Evolutionary conservation across 208 protist genomes (phyloP), one percentile per base, ranked within the genome.

Genomic region (Acanthamoeba sp.): DNA sequence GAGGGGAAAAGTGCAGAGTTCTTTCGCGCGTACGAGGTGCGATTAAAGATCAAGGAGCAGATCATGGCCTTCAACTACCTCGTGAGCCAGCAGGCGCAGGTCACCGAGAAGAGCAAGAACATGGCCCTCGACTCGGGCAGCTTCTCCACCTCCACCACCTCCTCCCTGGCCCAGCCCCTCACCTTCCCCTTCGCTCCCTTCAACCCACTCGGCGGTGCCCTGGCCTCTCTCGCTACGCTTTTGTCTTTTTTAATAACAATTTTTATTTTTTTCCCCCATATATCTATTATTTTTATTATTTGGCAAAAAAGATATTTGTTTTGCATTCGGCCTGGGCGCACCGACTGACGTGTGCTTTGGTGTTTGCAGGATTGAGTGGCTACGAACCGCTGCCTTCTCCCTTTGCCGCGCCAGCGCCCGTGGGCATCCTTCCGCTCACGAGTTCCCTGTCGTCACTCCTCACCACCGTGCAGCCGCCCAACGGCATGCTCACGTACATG

Each of bases 21-120:
- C 82, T 95, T 95, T 57, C 76, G 84, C 1, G 85, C 89, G 32
- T 95, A 95, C 89, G 76, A 95, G n/a, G 45, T 82, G 50, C 29
- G 62, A 12, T 24, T 95, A 24, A 52, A 57, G 42, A 73, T 95
- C 52, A 95, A 95, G 27, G 94, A 95, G n/a, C 94, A 95, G 84
- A 95, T 95, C 52, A 82, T 27, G 24, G 64, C 64, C 27, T 95
- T 95, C 89, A 95, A 95, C 52, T 76, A 94, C 42, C 32, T 95
- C 24, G 76, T 95, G 5, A 95, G 89, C 34, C 66, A 95, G 42
- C 94, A 95, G 34, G 94, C 94, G 9, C 89, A 89, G 38, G 27
- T 94, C 34, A 93, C 64, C 29, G 45, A 95, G 59, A 89, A 89
- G 34, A 45, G 7, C 52, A 66, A 66, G 71, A 29, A 22, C 32